Percentiles rank a stretch among this genome's conserved stretches.
Conservation (phyloP, 129 eudicot genomes). For the Kitagawia praeruptora region DNA sequence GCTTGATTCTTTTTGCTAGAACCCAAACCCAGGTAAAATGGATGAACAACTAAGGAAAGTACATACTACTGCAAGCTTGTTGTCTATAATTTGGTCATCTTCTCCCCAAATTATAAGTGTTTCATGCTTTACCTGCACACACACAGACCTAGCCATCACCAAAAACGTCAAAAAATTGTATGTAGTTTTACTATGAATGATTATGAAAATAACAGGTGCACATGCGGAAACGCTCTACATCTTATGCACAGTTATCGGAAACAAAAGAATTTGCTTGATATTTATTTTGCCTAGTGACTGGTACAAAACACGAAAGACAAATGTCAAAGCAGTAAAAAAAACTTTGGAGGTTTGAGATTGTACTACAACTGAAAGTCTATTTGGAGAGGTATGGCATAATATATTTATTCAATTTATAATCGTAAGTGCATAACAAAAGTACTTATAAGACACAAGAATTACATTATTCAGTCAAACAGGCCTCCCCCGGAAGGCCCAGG, state of each 20-base stretch:
- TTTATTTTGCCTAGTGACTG: background rate
- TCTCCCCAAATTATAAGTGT: conserved; percentile 72
- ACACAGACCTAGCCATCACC: background rate
- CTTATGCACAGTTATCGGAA: background rate
- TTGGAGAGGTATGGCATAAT: background rate
- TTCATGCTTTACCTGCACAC: conserved; percentile 44
- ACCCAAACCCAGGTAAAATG: background rate
- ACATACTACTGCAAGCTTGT: conserved; percentile 70
- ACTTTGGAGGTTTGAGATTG: background rate
- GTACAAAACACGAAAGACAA: background rate
- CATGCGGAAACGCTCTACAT: background rate
- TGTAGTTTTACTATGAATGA: background rate
- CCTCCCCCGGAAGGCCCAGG: background rate
- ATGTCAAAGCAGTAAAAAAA: background rate
- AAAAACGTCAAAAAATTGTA: background rate
- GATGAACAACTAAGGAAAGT: background rate
- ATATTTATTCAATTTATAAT: background rate
- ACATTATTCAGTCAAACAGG: background rate
- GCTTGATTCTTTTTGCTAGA: background rate
- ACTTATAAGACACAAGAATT: background rate
- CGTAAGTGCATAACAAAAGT: background rate
- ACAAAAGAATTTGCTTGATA: too few species aligned
- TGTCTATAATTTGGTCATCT: conserved; percentile 63
- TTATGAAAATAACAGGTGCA: background rate
- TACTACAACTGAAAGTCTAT: background rate